phyloP scores from a whole-genome alignment of 73 alveolate species.

The Uronychia setigera region DNA sequence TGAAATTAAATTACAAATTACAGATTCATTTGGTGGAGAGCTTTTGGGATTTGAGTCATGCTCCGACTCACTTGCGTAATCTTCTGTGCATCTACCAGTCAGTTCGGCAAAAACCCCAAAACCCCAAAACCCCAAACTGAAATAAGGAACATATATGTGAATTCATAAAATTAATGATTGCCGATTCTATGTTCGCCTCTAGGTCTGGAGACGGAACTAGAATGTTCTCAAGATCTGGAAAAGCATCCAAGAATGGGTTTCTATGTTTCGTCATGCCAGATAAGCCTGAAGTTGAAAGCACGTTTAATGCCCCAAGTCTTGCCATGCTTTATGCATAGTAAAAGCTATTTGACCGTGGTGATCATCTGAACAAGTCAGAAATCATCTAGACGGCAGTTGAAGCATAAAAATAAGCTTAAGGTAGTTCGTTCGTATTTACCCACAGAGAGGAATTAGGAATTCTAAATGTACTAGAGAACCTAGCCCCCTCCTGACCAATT shows the following conservation, averaged over 20 bases:
- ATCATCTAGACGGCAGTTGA: background rate
- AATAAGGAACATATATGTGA: too few relatives aligned
- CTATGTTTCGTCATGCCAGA: background rate
- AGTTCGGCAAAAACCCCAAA: too few relatives aligned
- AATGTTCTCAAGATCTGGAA: too few relatives aligned
- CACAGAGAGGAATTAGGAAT: background rate
- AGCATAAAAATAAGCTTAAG: background rate
- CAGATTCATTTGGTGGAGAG: too few relatives aligned
- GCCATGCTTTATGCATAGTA: background rate
- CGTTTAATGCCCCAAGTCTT: background rate
- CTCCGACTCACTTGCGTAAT: too few relatives aligned
- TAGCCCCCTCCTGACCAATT: background rate
- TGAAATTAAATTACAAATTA: too few relatives aligned
- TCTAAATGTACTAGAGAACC: background rate
- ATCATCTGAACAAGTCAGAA: background rate
- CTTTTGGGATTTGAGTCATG: too few relatives aligned
- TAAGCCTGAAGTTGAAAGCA: background rate
- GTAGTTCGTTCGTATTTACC: background rate
- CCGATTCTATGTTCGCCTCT: too few relatives aligned
- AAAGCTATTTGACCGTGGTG: background rate
- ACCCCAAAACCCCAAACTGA: too few relatives aligned
- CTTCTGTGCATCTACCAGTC: too few relatives aligned
- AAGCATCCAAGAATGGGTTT: background rate
- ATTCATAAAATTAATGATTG: too few relatives aligned
- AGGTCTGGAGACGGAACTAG: too few relatives aligned